These are phyloP conservation scores for Rostrohypoxylon terebratum DNA, from an alignment of 495 filamentous ascomycete genomes.

Conservation along the genomic window DNA sequence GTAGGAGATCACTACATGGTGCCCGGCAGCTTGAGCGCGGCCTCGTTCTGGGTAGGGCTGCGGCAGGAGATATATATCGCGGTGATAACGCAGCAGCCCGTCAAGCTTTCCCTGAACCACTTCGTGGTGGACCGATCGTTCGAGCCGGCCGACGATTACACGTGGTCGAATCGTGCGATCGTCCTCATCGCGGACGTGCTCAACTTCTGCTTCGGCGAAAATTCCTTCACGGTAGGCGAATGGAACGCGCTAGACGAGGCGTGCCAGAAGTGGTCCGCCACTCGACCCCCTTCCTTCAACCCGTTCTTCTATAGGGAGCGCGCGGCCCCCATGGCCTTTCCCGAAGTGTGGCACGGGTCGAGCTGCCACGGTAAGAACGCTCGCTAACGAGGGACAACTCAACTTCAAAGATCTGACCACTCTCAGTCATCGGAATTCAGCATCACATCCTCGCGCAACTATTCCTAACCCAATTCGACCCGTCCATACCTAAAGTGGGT, in stretches of 20 bases:
- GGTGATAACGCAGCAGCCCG: slow-evolving; percentile 61
- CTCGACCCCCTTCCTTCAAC: slow-evolving; percentile 52
- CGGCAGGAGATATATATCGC: slow-evolving; percentile 69
- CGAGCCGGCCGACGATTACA: slow-evolving; percentile 57
- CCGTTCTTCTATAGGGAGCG: slow-evolving; percentile 53
- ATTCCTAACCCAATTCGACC: slow-evolving; percentile 58
- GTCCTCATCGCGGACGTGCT: slow-evolving; percentile 65
- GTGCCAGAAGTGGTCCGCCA: slow-evolving; percentile 51
- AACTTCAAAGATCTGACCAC: slow-evolving; percentile 6
- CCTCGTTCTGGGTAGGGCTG: slow-evolving; percentile 68
- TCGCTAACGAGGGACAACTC: not conserved
- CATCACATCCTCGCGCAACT: slow-evolving; percentile 67
- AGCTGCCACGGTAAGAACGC: slow-evolving; percentile 60
- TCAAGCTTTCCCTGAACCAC: slow-evolving; percentile 56
- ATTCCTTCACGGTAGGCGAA: slow-evolving; percentile 27
- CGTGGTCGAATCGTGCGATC: slow-evolving; percentile 66
- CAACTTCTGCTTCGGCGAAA: slow-evolving; percentile 62
- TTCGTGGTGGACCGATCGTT: slow-evolving; percentile 60
- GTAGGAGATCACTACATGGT: slow-evolving; percentile 54
- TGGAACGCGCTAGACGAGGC: slow-evolving; percentile 54
- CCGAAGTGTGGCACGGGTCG: slow-evolving; percentile 60
- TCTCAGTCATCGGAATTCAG: slow-evolving; percentile 63
- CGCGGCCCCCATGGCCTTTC: slow-evolving; percentile 49
- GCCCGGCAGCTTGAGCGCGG: slow-evolving; percentile 58
- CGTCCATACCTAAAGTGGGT: slow-evolving; percentile 54